These are phyloP conservation scores for Massospora cicadina DNA, from an alignment of 371 early-diverging fungal species.

Conservation along the genomic window DNA sequence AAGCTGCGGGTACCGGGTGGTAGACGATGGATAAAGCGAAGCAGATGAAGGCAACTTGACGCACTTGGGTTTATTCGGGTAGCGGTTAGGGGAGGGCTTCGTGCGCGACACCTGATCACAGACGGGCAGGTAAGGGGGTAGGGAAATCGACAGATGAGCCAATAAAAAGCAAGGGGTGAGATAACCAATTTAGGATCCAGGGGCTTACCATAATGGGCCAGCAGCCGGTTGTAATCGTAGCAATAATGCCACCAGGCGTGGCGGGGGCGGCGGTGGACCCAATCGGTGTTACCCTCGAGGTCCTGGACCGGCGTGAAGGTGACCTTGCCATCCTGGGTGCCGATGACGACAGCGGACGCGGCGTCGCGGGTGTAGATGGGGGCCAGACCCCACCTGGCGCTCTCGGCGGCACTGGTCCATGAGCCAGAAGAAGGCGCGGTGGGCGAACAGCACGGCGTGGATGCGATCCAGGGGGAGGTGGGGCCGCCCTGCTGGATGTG, in stretches of 20 bases:
- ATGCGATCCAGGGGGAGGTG: conserved; percentile 94
- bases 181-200: neutral
- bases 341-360: conserved; percentile 60
- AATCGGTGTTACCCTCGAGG: conserved; percentile 4
- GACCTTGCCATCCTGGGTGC: conserved; percentile 59
- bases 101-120: no score
- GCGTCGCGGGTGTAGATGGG: conserved; percentile 36
- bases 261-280: conserved; percentile 5
- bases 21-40: no score
- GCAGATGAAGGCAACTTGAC: no score
- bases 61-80: no score
- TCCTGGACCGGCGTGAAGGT: conserved; percentile 21
- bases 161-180: no score
- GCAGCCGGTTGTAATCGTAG: conserved; percentile 4
- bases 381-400: conserved; percentile 17
- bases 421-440: conserved; percentile 39
- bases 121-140: no score
- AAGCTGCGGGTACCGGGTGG: no score
- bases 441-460: conserved; percentile 72
- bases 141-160: no score
- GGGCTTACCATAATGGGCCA: conserved; percentile 6
- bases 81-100: no score
- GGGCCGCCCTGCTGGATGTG: conserved; percentile 95
- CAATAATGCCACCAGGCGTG: conserved; percentile 10
- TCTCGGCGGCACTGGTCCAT: conserved; percentile 21